Evolutionary conservation across 2,329 filamentous ascomycete genomes (phyloP).

Genomic region (Geoglossum cookeanum): DNA sequence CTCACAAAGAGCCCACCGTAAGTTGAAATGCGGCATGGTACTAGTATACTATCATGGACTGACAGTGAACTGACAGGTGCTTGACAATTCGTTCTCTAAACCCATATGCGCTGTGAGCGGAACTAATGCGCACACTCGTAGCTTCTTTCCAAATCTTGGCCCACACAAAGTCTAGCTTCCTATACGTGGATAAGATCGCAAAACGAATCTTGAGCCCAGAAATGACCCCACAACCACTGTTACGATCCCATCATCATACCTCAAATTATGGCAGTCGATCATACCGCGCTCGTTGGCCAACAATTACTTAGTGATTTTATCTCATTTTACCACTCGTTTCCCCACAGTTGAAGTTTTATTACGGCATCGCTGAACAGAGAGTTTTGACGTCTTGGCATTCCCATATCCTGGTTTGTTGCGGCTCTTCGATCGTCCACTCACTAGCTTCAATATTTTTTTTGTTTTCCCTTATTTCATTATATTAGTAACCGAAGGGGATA

Average conservation of each 20-base stretch:
- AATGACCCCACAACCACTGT: background rate
- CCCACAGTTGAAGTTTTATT: background rate
- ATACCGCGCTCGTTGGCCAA: background rate
- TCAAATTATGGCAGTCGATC: background rate
- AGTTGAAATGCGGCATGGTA: constrained; percentile 28
- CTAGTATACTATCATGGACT: constrained; percentile 10
- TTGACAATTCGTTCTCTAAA: constrained; percentile 70
- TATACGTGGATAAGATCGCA: background rate
- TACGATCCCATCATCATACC: background rate
- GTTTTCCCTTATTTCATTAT: background rate
- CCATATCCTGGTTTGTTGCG: background rate
- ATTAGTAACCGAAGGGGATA: background rate
- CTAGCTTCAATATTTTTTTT: background rate
- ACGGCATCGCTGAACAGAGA: background rate
- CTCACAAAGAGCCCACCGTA: constrained; percentile 98
- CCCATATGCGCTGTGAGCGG: constrained; percentile 38
- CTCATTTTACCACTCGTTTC: background rate
- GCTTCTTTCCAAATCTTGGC: background rate
- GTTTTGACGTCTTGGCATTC: constrained; percentile 1
- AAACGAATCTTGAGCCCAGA: background rate
- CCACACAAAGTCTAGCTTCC: background rate
- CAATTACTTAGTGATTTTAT: background rate
- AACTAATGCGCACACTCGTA: background rate
- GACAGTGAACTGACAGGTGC: constrained; percentile 38
- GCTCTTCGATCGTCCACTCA: constrained; percentile 1